Evolutionary conservation across 1,139 yeast species (phyloP), one percentile per base, ranked within the genome.

Genomic region (Suhomyces taliae): DNA sequence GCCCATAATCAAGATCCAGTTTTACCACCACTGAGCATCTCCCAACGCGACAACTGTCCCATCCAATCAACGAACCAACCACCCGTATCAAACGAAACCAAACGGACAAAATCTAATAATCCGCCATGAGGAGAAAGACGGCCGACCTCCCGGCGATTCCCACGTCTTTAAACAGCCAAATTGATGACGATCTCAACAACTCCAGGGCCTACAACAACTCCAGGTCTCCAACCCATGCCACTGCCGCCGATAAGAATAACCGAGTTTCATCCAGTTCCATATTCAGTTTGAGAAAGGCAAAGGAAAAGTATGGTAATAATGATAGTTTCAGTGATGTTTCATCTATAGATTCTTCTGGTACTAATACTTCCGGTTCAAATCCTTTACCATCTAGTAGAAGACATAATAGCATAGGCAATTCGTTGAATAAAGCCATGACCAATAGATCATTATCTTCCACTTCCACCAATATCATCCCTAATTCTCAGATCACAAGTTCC

Each of bases 191-290:
- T 41, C 56, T 70, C 45, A 65, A 60, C 49, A 62, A 60, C 54
- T 67, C 75, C 2, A 54, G 64, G 31, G 70, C 74, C n/a, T 70
- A 70, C 55, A 40, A 44, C 36, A 44, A 33, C 27, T 48, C 49
- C 47, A 24, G 45, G 36, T 39, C 45, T 39, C 36, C 46, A 37
- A 47, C 48, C 44, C 19, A 37, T 42, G 29, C 43, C 29, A 8
- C 24, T 19, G 6, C 29, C n/a, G 19, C 34, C 36, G 51, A 47
- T 27, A 44, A 45, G 34, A 39, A 26, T 31, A 59, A 62, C 51
- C 58, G 77, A 44, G 65, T 66, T 48, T 66, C 74, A 31, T 62
- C 74, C n/a, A 65, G 72, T 35, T 70, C 76, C 27, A 66, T 74
- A 19, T 74, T 74, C 54, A 66, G 74, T 52, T 56, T 72, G 42